Evolutionary conservation across 306 rosid genomes (phyloP), one percentile per base, ranked within the genome.

Genomic region (Alnus rubra): DNA sequence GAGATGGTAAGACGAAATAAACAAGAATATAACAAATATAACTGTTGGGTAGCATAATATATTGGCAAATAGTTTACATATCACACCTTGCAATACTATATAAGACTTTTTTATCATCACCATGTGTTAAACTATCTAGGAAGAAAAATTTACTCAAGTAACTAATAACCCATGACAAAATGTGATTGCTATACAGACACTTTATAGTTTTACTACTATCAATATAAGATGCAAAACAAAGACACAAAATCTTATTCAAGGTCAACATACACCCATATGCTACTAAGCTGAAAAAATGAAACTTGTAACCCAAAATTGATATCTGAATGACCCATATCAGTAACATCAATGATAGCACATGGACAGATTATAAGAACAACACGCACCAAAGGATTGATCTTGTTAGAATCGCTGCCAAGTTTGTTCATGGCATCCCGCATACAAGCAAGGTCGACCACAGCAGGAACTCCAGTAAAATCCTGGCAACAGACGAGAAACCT

Each of bases 381-480:
- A 65, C 70, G 55, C 87, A 92, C 98, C 93, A 94, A 79, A n/a
- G 98, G 98, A 82, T 94, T 92, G 50, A 94, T 94, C 85, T 92
- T 92, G 79, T 92, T 81, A 45, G 98, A 92, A 87, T 94, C 93
- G 69, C 97, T 88, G 55, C 98, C 97, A 68, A 94, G 97, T 65
- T 82, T 90, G 88, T 92, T 94, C 98, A 94, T 89, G 74, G 98
- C 98, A 68, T 94, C 97, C 42, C 97, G 96, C 98, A 94, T 94
- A 67, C 96, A 92, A 60, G 98, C 97, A 58, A 94, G 92, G 82
- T 94, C 98, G 53, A 94, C 97, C 78, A 94, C 92, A 54, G 94
- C 94, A 19, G 98, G 98, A 23, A 94, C 98, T 76, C 97, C 98
- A 3, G 97, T 94, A 81, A 91, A 92, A 85, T 92, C 98, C 98